Evolutionary conservation across 75 land plant genomes (phyloP).

Genomic region (Pinus albicaulis): DNA sequence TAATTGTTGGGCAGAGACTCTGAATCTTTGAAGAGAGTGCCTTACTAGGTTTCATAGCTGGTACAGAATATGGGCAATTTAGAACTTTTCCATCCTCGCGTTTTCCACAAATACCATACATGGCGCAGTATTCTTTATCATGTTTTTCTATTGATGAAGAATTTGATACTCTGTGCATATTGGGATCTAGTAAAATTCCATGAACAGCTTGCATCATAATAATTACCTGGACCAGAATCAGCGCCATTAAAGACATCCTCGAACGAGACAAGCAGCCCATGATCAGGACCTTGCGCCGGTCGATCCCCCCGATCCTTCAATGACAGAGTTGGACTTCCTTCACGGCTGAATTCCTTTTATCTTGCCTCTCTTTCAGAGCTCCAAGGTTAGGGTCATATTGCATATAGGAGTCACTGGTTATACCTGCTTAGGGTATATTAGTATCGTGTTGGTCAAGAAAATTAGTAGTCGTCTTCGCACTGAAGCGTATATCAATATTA

Average conservation of each 20-base stretch:
- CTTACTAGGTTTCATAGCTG: slow-evolving; percentile 48
- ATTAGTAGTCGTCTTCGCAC: too few relatives aligned
- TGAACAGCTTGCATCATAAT: neutral
- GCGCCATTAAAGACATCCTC: neutral
- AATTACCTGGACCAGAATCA: neutral
- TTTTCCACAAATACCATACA: slow-evolving; percentile 87
- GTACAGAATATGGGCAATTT: slow-evolving; percentile 65
- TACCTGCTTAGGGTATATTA: too few relatives aligned
- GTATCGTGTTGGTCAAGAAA: too few relatives aligned
- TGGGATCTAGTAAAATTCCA: neutral
- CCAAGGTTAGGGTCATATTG: too few relatives aligned
- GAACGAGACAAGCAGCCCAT: neutral
- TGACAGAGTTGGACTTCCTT: too few relatives aligned
- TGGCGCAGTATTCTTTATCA: slow-evolving; percentile 66
- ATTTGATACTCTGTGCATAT: neutral
- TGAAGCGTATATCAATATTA: too few relatives aligned
- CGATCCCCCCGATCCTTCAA: too few relatives aligned
- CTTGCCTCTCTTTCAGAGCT: too few relatives aligned
- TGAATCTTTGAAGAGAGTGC: neutral
- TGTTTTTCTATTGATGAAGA: slow-evolving; percentile 16
- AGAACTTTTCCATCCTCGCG: slow-evolving; percentile 73
- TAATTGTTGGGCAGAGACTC: neutral
- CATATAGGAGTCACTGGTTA: too few relatives aligned
- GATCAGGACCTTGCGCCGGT: neutral
- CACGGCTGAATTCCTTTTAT: too few relatives aligned